Conservation (phyloP, 805 yeast species). For the Danielia reshetovae region DNA sequence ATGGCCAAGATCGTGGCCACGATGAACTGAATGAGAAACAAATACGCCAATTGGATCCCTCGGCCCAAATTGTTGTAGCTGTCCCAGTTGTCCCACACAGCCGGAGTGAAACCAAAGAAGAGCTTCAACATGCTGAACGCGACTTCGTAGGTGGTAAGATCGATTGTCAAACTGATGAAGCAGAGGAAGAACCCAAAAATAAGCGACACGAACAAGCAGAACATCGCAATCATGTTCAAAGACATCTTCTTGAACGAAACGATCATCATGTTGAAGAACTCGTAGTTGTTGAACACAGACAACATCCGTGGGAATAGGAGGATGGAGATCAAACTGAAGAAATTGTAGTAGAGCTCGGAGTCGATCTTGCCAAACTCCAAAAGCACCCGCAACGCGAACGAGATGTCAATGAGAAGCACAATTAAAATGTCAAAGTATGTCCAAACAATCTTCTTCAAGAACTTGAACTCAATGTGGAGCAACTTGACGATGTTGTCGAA, state of each 20-base stretch:
- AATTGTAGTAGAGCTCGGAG: constrained; percentile 21
- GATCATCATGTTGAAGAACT: constrained; percentile 48
- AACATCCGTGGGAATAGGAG: constrained; percentile 48
- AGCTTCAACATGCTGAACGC: constrained; percentile 50
- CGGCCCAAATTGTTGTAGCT: constrained; percentile 45
- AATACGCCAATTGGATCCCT: constrained; percentile 44
- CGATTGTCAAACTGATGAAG: constrained; percentile 45
- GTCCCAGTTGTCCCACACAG: constrained; percentile 56
- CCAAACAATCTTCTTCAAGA: constrained; percentile 51
- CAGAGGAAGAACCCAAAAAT: constrained; percentile 54
- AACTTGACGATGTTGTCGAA: constrained; percentile 44
- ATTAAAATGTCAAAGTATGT: constrained; percentile 45
- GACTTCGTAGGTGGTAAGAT: constrained; percentile 39
- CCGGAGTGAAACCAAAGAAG: constrained; percentile 57
- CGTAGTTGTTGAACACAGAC: constrained; percentile 47
- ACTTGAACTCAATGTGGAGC: constrained; percentile 41
- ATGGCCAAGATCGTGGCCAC: constrained; percentile 54
- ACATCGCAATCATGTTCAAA: constrained; percentile 46
- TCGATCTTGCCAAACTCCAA: constrained; percentile 10
- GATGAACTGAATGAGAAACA: constrained; percentile 52
- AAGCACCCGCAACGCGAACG: constrained; percentile 23
- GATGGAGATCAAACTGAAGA: constrained; percentile 43
- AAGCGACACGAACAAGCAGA: constrained; percentile 45
- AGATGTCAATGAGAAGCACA: constrained; percentile 33
- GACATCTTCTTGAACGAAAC: constrained; percentile 50